These are phyloP conservation scores for Penicillium sp. DNA, from an alignment of 2,329 filamentous ascomycete genomes.

Conservation along the genomic window DNA sequence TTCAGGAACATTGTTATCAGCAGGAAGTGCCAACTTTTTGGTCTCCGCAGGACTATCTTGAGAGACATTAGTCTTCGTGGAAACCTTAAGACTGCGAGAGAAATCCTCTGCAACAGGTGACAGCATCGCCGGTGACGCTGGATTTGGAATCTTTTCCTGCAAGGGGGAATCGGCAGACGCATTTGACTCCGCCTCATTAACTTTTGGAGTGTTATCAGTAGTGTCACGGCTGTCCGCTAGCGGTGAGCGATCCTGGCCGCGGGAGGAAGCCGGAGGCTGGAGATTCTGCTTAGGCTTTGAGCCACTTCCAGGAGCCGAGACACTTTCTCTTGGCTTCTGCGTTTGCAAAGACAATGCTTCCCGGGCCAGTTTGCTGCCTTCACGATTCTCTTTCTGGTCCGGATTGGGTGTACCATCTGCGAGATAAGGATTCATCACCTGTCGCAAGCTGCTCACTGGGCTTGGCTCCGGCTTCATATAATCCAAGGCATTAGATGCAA, in stretches of 20 bases:
- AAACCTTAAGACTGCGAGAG: conserved; percentile 24
- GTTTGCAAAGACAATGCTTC: conserved; percentile 20
- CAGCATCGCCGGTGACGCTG: conserved; percentile 19
- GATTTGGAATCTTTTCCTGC: conserved; percentile 22
- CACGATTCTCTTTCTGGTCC: conserved; percentile 28
- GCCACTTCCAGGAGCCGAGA: conserved; percentile 26
- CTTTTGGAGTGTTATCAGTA: conserved; percentile 31
- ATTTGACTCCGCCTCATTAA: conserved; percentile 25
- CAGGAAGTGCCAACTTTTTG: conserved; percentile 29
- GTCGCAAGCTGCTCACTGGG: conserved; percentile 78
- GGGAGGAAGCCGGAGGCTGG: conserved; percentile 29
- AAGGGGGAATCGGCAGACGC: conserved; percentile 21
- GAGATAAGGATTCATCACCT: conserved; percentile 87
- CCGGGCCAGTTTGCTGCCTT: conserved; percentile 25
- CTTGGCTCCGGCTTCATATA: conserved; percentile 51
- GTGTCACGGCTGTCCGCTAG: conserved; percentile 42
- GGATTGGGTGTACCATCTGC: conserved; percentile 31
- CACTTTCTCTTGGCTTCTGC: conserved; percentile 30
- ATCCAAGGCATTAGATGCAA: conserved; percentile 43
- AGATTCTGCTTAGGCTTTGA: conserved; percentile 34
- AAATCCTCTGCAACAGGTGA: conserved; percentile 35
- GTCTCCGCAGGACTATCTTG: conserved; percentile 29
- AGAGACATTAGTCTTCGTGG: conserved; percentile 22
- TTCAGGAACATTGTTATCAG: conserved; percentile 27
- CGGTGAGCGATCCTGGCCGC: conserved; percentile 36